phyloP scores from a whole-genome alignment of 2,329 filamentous ascomycete genomes.

The Aureobasidium sp. region DNA sequence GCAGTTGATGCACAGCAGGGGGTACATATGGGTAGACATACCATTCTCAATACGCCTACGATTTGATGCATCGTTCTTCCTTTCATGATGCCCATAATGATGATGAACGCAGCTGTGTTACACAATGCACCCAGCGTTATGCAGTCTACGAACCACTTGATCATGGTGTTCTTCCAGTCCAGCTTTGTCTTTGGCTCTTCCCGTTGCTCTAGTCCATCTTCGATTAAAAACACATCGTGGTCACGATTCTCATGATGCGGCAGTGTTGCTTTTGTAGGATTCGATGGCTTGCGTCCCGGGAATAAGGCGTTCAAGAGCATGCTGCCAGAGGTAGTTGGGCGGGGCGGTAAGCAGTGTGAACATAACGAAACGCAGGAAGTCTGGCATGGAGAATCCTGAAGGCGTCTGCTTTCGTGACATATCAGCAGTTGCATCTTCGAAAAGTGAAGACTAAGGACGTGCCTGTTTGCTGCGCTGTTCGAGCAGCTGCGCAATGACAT shows the following conservation, averaged over 20 bases:
- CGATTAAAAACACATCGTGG: not conserved
- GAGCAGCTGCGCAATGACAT: constrained; percentile 65
- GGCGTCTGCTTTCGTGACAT: constrained; percentile 27
- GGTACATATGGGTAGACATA: not conserved
- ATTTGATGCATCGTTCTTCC: constrained; percentile 13
- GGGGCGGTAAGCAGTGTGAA: constrained; percentile 49
- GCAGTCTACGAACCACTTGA: constrained; percentile 55
- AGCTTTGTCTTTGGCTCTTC: not conserved
- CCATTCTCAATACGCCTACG: not conserved
- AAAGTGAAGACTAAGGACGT: not conserved
- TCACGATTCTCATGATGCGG: not conserved
- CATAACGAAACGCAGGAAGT: constrained; percentile 49
- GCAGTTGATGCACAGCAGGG: constrained; percentile 8
- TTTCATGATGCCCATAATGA: constrained; percentile 45
- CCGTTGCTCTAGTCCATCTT: not conserved
- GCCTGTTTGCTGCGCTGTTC: constrained; percentile 25
- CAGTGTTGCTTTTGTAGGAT: not conserved
- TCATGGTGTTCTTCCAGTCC: constrained; percentile 6
- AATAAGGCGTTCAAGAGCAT: constrained; percentile 48
- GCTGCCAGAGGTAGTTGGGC: constrained; percentile 54
- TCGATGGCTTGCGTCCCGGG: constrained; percentile 36
- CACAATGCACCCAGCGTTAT: constrained; percentile 56
- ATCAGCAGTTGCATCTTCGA: not conserved
- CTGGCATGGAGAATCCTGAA: constrained; percentile 41
- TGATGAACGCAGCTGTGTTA: constrained; percentile 57